A percentile compares a stretch with the other conserved stretches of the same genome.
Evolutionary conservation across 2,329 filamentous ascomycete species (phyloP).

Genomic region (Alternaria ventricosa): DNA sequence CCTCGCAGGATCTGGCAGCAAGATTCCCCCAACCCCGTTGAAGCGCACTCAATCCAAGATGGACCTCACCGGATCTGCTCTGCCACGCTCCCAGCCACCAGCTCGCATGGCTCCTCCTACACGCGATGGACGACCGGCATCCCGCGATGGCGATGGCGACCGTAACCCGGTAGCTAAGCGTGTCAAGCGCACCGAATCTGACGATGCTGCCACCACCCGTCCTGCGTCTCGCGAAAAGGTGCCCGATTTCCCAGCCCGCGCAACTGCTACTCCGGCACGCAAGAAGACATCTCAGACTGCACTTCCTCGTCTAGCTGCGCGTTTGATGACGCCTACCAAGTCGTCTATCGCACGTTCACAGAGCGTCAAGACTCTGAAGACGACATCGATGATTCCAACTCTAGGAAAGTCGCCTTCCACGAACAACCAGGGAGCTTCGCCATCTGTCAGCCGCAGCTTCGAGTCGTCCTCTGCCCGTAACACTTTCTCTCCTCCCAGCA

Average conservation of each 20-base stretch:
- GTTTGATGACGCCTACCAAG: slow-evolving; percentile 78
- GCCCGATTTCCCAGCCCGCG: slow-evolving; percentile 13
- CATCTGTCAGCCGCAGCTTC: slow-evolving; percentile 57
- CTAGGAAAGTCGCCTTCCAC: slow-evolving; percentile 59
- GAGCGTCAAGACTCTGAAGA: slow-evolving; percentile 57
- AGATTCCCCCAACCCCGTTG: slow-evolving; percentile 51
- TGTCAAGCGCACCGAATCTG: slow-evolving; percentile 68
- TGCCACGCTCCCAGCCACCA: slow-evolving; percentile 48
- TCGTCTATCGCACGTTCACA: slow-evolving; percentile 70
- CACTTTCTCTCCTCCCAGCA: slow-evolving; percentile 45
- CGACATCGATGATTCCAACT: slow-evolving; percentile 61
- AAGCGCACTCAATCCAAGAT: slow-evolving; percentile 66
- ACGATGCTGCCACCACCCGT: slow-evolving; percentile 72
- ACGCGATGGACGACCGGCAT: slow-evolving; percentile 32
- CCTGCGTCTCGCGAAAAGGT: slow-evolving; percentile 57
- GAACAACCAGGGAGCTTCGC: slow-evolving; percentile 56
- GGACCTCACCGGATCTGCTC: slow-evolving; percentile 59
- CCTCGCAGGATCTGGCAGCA: slow-evolving; percentile 64
- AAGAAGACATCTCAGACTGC: slow-evolving; percentile 44
- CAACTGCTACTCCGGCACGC: slow-evolving; percentile 32
- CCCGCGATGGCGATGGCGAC: slow-evolving; percentile 39
- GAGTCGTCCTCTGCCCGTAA: slow-evolving; percentile 61
- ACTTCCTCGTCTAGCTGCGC: slow-evolving; percentile 57
- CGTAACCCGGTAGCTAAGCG: slow-evolving; percentile 67
- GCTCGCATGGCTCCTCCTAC: slow-evolving; percentile 35